Percentiles rank a stretch among this genome's conserved stretches.
Evolutionary conservation across 108 stramenopile genomes (phyloP).

Genomic region (Skeletonema marinoi): DNA sequence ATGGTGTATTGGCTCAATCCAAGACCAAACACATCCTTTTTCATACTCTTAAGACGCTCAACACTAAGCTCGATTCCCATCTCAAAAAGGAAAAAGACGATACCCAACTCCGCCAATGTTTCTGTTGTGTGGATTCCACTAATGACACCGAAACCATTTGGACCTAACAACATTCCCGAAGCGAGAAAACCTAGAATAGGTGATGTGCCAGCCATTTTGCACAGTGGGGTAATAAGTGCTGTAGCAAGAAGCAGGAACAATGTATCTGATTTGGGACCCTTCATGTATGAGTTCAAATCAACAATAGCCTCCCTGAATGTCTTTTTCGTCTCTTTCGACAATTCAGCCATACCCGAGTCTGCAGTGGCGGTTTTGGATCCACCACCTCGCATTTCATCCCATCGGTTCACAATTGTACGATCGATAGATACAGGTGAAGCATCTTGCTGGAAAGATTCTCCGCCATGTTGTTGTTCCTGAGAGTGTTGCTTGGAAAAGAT

Average conservation of each 20-base stretch:
- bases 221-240: conserved; percentile 88
- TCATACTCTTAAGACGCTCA: conserved; percentile 83
- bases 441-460: background rate
- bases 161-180: conserved; percentile 90
- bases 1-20: conserved; percentile 86
- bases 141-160: conserved; percentile 88
- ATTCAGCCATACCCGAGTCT: conserved; percentile 12
- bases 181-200: conserved; percentile 94
- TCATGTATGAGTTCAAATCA: conserved; percentile 70
- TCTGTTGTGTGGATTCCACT: conserved; percentile 80
- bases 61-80: conserved; percentile 96
- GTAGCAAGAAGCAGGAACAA: conserved; percentile 87
- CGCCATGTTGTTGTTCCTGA: background rate
- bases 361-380: conserved; percentile 10
- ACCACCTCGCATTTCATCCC: conserved; percentile 36
- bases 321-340: conserved; percentile 43
- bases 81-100: conserved; percentile 97
- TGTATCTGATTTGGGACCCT: conserved; percentile 88
- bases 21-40: conserved; percentile 92
- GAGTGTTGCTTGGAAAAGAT: conserved; percentile 7
- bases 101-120: conserved; percentile 91
- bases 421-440: conserved; percentile 14
- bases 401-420: conserved; percentile 37
- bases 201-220: conserved; percentile 81
- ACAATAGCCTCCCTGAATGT: conserved; percentile 65